Evolutionary conservation across 2,329 filamentous ascomycete genomes (phyloP), one percentile per base, ranked within the genome.

Genomic region (Colletotrichum falcatum): DNA sequence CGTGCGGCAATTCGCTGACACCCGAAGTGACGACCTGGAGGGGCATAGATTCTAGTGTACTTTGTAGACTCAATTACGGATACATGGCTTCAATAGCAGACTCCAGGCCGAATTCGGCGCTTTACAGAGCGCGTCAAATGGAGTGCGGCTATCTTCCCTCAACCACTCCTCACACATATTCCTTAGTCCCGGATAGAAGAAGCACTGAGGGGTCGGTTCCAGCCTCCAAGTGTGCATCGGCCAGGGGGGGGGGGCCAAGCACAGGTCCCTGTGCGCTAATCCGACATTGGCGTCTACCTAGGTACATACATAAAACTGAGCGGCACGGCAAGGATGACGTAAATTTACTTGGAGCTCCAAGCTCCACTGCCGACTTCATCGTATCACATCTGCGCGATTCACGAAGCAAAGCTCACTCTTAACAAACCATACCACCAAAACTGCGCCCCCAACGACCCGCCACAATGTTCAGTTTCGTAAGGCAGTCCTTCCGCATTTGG

Each of bases 401-500:
- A 67, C 58, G 53, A 23, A 65, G 55, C 42, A 53, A 30, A 66
- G 55, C 63, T 62, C 26, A 35, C 54, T 11, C 18, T 44, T 39
- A 46, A 56, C 42, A 61, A 53, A 70, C 62, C 39, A 56, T 26
- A 70, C 42, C 44, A 72, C 51, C 56, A 70, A 55, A 58, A 48
- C 26, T 42, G 20, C 58, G 23, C 42, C 46, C 67, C 70, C 55
- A 49, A 51, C 63, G 53, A 60, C 66, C 51, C 65, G 62, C 67
- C 76, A 82, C 71, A 35, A 85, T 86, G 84, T 85, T 86, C 72
- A 79, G 83, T 54, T 85, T 86, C 66, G 84, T 85, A 78, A 78
- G 83, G 79, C 3, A 3, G 37, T 18, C 35, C 6, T 16, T 5
- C 0, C 12, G 12, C n/a, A 16, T n/a, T 6, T 26, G 39, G 49